A percentile compares a stretch with the other conserved stretches of the same genome.
Evolutionary conservation across 495 filamentous ascomycete species (phyloP).

Genomic region (Xylaria palmicola): DNA sequence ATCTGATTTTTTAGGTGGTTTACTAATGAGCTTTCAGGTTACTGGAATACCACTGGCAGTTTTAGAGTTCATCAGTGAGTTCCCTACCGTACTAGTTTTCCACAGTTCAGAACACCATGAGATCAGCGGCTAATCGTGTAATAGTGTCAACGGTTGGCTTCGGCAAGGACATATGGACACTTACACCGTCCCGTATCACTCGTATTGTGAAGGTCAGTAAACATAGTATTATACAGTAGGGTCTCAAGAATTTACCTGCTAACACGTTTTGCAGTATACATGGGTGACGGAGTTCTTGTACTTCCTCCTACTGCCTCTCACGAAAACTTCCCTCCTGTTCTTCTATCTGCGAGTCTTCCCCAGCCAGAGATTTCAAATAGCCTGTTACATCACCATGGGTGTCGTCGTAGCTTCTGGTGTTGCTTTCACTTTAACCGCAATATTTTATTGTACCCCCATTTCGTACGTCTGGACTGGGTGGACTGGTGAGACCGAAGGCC

Average conservation of each 20-base stretch:
- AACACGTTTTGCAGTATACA: neutral
- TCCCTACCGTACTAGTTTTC: neutral
- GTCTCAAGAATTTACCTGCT: neutral
- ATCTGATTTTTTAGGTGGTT: neutral
- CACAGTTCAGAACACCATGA: neutral
- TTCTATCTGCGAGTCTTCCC: constrained; percentile 54
- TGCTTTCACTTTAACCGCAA: constrained; percentile 35
- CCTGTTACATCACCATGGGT: constrained; percentile 23
- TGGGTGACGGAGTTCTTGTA: constrained; percentile 33
- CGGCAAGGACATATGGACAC: constrained; percentile 36
- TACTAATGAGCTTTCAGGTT: neutral
- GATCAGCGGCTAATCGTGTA: neutral
- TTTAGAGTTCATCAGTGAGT: constrained; percentile 12
- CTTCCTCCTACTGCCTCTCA: constrained; percentile 35
- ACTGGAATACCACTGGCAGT: constrained; percentile 19
- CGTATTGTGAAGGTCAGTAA: constrained; percentile 1
- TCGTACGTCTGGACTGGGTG: constrained; percentile 30
- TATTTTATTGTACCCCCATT: constrained; percentile 48
- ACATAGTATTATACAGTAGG: neutral
- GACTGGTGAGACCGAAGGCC: constrained; percentile 22
- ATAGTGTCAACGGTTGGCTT: constrained; percentile 26
- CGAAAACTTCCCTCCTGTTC: constrained; percentile 49
- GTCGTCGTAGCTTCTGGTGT: constrained; percentile 30
- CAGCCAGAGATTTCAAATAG: constrained; percentile 27
- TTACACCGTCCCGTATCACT: constrained; percentile 25